Evolutionary conservation across 2,329 filamentous ascomycete species (phyloP), one percentile per base, ranked within the genome.

Genomic region (Aspergillus luchuensis): DNA sequence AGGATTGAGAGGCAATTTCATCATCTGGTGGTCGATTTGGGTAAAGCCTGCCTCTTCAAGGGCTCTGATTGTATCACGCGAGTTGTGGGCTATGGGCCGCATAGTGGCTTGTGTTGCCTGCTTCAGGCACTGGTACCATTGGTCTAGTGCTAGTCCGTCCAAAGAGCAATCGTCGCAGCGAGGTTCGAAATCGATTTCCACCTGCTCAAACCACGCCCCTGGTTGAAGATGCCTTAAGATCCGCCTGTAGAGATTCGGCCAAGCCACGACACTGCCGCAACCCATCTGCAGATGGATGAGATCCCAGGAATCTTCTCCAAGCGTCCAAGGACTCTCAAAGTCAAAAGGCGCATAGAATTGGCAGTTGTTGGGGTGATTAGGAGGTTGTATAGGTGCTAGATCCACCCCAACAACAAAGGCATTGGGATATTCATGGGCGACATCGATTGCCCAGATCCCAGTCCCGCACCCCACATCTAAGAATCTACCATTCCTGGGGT

Each of bases 391-490:
- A 54, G 84, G 81, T 43, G 84, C 82, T 21, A 90, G 76, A 70
- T 90, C 87, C 23, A 88, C 73, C 23, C 87, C 87, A 23, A 84
- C 72, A 53, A 89, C 85, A 74, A 87, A 84, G 55, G 86, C 82
- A 19, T 84, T 71, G 11, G 80, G 80, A 70, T 85, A 88, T 72
- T 81, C 81, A 85, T 90, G 88, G 64, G 90, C 90, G 78, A 97
- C 89, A 67, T 94, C 90, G 68, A 96, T 91, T 39, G 90, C 87
- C 94, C 94, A 98, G 63, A 96, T 94, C 41, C 92, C 92, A 0
- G 92, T 96, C 19, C 93, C 94, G 64, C 90, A 93, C 43, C 92
- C 94, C 57, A 97, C 70, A 68, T 87, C 86, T 57, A 88, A 78
- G 63, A 88, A 83, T 62, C 84, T 81, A 59, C 79, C 78, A 58